Conservation (phyloP, 148 eudicot genomes). For the Cornus kousa region DNA sequence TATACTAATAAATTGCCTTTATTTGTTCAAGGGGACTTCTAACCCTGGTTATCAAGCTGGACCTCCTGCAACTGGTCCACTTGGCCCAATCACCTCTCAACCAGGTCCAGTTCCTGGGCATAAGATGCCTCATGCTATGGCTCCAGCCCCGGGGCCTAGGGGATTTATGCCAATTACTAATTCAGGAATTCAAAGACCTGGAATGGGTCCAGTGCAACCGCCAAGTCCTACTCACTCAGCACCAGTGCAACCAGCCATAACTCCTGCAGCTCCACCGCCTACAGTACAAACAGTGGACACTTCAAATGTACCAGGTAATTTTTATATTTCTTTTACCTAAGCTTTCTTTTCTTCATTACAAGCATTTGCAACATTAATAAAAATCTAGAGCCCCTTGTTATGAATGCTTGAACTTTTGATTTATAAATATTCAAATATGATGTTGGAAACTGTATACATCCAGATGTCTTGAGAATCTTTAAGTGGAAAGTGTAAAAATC, state of each 20-base stretch:
- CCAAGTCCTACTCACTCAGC: conserved; percentile 67
- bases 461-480: neutral
- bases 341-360: neutral
- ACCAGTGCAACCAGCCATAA: conserved; percentile 45
- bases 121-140: conserved; percentile 54
- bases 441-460: neutral
- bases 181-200: conserved; percentile 64
- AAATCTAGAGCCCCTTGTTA: neutral
- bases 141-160: conserved; percentile 47
- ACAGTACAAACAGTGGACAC: conserved; percentile 90
- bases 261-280: conserved; percentile 86
- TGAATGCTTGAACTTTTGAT: neutral
- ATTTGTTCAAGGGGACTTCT: conserved; percentile 46
- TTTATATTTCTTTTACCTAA: neutral
- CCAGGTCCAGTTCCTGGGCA: conserved; percentile 49
- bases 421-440: neutral
- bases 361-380: neutral
- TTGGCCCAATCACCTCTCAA: conserved; percentile 56
- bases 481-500: neutral
- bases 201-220: conserved; percentile 66
- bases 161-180: conserved; percentile 68
- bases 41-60: conserved; percentile 59
- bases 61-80: conserved; percentile 46
- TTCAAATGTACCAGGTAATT: conserved; percentile 85
- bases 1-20: conserved; percentile 4